These are phyloP conservation scores for Fusarium burgessii DNA, from an alignment of 2,329 filamentous ascomycete genomes.

Conservation along the genomic window DNA sequence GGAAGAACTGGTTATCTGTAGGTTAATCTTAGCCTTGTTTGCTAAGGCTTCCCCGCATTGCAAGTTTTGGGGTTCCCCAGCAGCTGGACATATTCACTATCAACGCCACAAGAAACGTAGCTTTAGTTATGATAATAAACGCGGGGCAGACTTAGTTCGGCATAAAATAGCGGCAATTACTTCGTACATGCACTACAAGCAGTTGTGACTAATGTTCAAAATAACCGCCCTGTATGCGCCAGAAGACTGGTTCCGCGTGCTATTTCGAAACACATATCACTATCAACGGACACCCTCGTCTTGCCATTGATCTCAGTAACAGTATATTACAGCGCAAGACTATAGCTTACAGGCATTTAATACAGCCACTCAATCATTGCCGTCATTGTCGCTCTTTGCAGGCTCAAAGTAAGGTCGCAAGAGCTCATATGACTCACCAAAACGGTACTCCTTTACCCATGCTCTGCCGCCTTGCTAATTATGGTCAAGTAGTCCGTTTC, in stretches of 20 bases:
- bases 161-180: not conserved
- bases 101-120: not conserved
- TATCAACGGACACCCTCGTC: too few species aligned
- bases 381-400: accelerated
- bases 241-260: accelerated
- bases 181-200: not conserved
- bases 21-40: too few species aligned
- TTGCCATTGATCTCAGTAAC: too few species aligned
- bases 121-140: not conserved
- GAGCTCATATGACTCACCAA: not conserved
- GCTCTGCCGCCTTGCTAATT: not conserved
- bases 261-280: not conserved
- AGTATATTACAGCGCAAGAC: too few species aligned
- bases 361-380: too few species aligned
- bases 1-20: not conserved
- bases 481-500: accelerated
- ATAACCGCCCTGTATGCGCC: accelerated
- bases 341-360: too few species aligned
- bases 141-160: not conserved
- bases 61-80: not conserved
- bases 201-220: accelerated
- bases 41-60: not conserved
- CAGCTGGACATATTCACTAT: not conserved
- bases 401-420: not conserved
- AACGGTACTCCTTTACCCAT: accelerated